phyloP scores from a whole-genome alignment of 257 asterid species.

The Przewalskia tangutica region DNA sequence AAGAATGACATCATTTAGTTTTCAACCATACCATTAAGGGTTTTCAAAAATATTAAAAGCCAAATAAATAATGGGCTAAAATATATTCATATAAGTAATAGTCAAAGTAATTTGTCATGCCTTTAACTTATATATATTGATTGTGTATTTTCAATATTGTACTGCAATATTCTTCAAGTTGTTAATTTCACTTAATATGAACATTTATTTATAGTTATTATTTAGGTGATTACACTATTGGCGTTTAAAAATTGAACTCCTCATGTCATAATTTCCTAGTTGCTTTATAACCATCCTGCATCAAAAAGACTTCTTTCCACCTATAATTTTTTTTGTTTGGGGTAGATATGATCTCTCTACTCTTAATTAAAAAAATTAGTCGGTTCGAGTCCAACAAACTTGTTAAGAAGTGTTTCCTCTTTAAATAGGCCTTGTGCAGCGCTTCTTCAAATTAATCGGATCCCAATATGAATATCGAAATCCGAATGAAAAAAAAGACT shows the following conservation, averaged over 20 bases:
- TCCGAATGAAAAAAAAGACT: accelerated
- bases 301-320: neutral
- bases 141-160: neutral
- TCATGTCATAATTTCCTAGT: neutral
- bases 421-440: too few relatives aligned
- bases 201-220: neutral
- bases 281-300: neutral
- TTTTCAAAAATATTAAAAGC: neutral
- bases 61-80: neutral
- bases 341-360: neutral
- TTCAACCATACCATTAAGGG: neutral
- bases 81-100: neutral
- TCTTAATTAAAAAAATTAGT: accelerated
- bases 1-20: neutral
- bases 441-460: neutral
- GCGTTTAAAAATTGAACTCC: neutral
- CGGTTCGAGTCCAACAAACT: neutral
- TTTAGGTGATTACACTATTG: neutral
- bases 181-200: neutral
- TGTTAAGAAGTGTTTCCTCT: neutral
- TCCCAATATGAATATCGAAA: neutral
- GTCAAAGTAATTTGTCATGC: neutral
- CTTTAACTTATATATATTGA: neutral
- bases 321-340: too few relatives aligned
- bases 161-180: neutral